phyloP scores from a whole-genome alignment of 2,329 filamentous ascomycete genomes.

The Beauveria sp. region DNA sequence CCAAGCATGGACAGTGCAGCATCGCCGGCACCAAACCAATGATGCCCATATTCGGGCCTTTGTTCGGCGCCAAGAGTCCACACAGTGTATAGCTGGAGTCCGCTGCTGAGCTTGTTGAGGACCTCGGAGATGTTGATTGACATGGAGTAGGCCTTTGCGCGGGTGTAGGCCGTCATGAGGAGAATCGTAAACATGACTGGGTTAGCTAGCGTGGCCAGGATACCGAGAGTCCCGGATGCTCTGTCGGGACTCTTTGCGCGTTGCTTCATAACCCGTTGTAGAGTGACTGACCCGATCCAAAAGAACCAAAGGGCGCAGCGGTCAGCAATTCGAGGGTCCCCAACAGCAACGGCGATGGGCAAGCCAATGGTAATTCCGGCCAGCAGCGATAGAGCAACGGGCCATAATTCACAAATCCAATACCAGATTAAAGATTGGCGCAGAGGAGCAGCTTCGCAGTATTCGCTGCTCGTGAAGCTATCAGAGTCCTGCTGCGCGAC shows the following conservation, averaged over 20 bases:
- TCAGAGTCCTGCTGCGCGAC: background rate
- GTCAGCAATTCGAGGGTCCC: conserved; percentile 35
- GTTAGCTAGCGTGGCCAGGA: conserved; percentile 35
- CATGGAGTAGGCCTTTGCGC: conserved; percentile 28
- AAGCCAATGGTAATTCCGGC: conserved; percentile 30
- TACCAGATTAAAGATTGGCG: conserved; percentile 1
- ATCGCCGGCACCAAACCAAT: conserved; percentile 40
- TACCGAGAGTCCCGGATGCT: background rate
- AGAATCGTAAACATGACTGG: conserved; percentile 41
- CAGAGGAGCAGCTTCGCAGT: background rate
- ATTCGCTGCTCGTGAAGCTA: background rate
- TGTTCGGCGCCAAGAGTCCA: conserved; percentile 22
- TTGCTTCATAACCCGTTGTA: conserved; percentile 30
- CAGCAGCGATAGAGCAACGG: conserved; percentile 24
- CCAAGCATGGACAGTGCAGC: conserved; percentile 41
- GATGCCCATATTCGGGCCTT: conserved; percentile 13
- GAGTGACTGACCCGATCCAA: conserved; percentile 36
- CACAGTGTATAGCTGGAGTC: conserved; percentile 26
- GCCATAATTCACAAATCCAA: conserved; percentile 16
- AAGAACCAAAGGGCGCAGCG: conserved; percentile 39
- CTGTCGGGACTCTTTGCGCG: background rate
- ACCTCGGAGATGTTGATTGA: conserved; percentile 23
- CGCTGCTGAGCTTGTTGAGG: conserved; percentile 25
- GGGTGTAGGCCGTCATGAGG: conserved; percentile 35
- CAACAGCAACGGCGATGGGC: conserved; percentile 27